These are phyloP conservation scores for Beauveria medogensis DNA, from an alignment of 2,329 filamentous ascomycete species.

Conservation along the genomic window DNA sequence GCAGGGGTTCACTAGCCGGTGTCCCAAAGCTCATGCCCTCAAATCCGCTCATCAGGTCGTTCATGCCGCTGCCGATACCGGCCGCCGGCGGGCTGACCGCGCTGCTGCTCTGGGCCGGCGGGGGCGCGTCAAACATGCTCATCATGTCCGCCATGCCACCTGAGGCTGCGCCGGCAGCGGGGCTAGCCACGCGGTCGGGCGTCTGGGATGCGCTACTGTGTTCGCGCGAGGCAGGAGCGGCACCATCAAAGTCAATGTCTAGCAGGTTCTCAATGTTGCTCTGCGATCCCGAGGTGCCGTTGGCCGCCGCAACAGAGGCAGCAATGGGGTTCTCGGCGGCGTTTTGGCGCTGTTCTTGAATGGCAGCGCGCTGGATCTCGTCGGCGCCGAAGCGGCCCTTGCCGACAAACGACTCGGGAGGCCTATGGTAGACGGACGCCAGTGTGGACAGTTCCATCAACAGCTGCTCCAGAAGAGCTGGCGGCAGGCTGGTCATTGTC, in stretches of 20 bases:
- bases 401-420: constrained; percentile 94
- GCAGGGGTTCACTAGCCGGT: constrained; percentile 51
- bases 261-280: constrained; percentile 89
- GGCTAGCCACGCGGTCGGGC: constrained; percentile 61
- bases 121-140: constrained; percentile 61
- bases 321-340: constrained; percentile 91
- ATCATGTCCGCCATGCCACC: constrained; percentile 56
- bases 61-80: constrained; percentile 53
- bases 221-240: constrained; percentile 80
- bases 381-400: constrained; percentile 91
- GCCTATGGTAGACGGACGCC: constrained; percentile 97
- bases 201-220: constrained; percentile 47
- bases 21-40: constrained; percentile 69
- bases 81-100: constrained; percentile 25
- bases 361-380: constrained; percentile 87
- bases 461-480: constrained; percentile 79
- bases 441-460: constrained; percentile 86
- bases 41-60: constrained; percentile 87
- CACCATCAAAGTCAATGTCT: constrained; percentile 93
- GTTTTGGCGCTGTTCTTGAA: constrained; percentile 91
- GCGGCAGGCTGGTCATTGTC: constrained; percentile 84
- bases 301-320: constrained; percentile 65
- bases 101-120: constrained; percentile 41
- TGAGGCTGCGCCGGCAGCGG: constrained; percentile 34
- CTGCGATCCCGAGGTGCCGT: constrained; percentile 53